Base-by-base conservation (phyloP, 495 filamentous ascomycete species). In the Hypoxylon rickii region DNA sequence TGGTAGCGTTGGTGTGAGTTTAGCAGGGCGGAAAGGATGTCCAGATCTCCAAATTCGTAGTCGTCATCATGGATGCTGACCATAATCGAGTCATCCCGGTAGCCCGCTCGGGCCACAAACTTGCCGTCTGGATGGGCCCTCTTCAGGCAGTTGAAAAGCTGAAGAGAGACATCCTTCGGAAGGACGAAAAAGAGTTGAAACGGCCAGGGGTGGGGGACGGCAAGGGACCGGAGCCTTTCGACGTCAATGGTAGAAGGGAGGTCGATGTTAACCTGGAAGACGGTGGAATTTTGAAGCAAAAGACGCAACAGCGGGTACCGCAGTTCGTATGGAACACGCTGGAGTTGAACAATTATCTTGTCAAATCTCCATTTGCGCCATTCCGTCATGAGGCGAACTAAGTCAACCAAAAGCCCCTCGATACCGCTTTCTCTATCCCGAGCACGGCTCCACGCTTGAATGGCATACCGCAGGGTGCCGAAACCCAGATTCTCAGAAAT, bases 391-490 rank as follows among this genome's bases (percentile, higher is more conserved):
- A 56, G 20, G 10, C 3, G n/a, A 1, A 56, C 1, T 12, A 56
- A 26, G 3, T 3, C 11, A 5, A 2, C 7, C 11, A 56, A 20
- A 21, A 22, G 13, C 1, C 17, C 13, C 19, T 37, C 20, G 19
- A 56, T 37, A 2, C 1, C 4, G 6, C 31, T 21, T 24, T 8
- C n/a, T 6, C 10, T 38, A 21, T 38, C 11, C n/a, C 13, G 37
- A 38, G 53, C 42, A 18, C 29, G 43, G 3, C 8, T 24, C 53
- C 44, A 56, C 18, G 53, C 53, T 21, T 37, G 29, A 18, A 49
- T 38, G 3, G 53, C 53, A 10, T 39, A 36, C 1, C 15, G 31
- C 3, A 49, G 19, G 2, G 45, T 45, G 10, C 8, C 1, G 22
- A 38, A 7, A n/a, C 21, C 22, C 11, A 54, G 3, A 2, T 3